These are phyloP conservation scores for Phragmites australis DNA, from an alignment of 176 grass and related monocot genomes.

Conservation along the genomic window DNA sequence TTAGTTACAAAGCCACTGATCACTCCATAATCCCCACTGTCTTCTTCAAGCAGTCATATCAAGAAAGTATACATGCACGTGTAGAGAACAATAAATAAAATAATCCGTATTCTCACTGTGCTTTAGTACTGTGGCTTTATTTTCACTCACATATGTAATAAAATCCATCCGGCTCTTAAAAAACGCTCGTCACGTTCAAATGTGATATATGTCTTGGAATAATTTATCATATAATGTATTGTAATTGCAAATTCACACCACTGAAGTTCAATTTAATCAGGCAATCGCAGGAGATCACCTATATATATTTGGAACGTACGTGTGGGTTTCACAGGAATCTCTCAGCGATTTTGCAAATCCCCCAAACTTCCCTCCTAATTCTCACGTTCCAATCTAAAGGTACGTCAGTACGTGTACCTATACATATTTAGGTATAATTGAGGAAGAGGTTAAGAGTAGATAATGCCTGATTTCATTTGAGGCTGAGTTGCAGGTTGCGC, in stretches of 20 bases:
- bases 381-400: not conserved
- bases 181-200: not conserved
- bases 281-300: not conserved
- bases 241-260: not conserved
- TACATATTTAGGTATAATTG: not conserved
- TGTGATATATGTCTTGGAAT: not conserved
- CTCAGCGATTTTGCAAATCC: not conserved
- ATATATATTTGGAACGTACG: not conserved
- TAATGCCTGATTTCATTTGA: slow-evolving; percentile 3
- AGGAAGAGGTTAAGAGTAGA: not conserved
- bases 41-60: slow-evolving; percentile 35
- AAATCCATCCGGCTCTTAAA: too few relatives aligned
- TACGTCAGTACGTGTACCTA: too few relatives aligned
- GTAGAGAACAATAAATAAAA: not conserved
- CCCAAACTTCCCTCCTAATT: not conserved
- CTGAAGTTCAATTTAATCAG: not conserved
- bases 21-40: slow-evolving; percentile 43
- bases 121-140: too few relatives aligned
- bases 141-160: too few relatives aligned
- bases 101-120: not conserved
- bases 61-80: slow-evolving; percentile 34
- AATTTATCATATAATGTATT: too few relatives aligned
- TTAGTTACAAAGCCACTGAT: slow-evolving; percentile 22
- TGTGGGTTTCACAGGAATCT: not conserved
- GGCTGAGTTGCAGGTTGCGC: slow-evolving; percentile 19